Conservation (phyloP, 2,329 filamentous ascomycete genomes). For the Fusarium fujikuroi region DNA sequence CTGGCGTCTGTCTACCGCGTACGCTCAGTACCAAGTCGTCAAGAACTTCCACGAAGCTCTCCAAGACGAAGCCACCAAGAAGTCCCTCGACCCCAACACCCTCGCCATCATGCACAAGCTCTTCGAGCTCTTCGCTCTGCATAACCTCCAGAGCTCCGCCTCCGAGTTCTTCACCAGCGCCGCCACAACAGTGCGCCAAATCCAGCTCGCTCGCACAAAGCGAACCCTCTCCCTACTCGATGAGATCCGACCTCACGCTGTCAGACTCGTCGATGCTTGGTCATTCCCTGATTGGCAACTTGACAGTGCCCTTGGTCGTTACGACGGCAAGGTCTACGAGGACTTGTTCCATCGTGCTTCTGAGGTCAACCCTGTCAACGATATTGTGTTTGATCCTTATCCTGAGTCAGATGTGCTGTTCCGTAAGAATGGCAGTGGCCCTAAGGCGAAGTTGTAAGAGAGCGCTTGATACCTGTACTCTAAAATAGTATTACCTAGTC, state of each 20-base stretch:
- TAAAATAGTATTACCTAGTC: neutral
- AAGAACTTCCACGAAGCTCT: slow-evolving; percentile 72
- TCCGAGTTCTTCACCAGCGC: slow-evolving; percentile 77
- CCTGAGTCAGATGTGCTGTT: slow-evolving; percentile 57
- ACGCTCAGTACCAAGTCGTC: slow-evolving; percentile 81
- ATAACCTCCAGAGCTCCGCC: slow-evolving; percentile 71
- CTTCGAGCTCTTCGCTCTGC: slow-evolving; percentile 83
- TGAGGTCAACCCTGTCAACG: slow-evolving; percentile 78
- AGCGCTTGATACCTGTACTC: neutral
- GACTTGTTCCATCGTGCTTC: slow-evolving; percentile 79
- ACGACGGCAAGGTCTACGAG: slow-evolving; percentile 81
- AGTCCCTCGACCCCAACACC: slow-evolving; percentile 67
- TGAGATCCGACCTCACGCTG: slow-evolving; percentile 78
- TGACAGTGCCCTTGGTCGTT: slow-evolving; percentile 75
- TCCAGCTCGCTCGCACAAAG: slow-evolving; percentile 73
- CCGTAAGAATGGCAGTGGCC: slow-evolving; percentile 9
- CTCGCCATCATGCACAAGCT: slow-evolving; percentile 72
- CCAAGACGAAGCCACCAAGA: slow-evolving; percentile 57
- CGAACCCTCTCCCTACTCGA: slow-evolving; percentile 76
- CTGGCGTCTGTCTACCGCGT: slow-evolving; percentile 78
- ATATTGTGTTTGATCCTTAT: slow-evolving; percentile 77
- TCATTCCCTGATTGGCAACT: slow-evolving; percentile 82
- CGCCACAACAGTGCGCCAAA: slow-evolving; percentile 77
- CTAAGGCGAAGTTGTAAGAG: slow-evolving; percentile 25
- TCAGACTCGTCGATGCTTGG: slow-evolving; percentile 78